Base-by-base conservation (phyloP, 2,329 filamentous ascomycete genomes). In the Coniosporium tulheliwenetii region DNA sequence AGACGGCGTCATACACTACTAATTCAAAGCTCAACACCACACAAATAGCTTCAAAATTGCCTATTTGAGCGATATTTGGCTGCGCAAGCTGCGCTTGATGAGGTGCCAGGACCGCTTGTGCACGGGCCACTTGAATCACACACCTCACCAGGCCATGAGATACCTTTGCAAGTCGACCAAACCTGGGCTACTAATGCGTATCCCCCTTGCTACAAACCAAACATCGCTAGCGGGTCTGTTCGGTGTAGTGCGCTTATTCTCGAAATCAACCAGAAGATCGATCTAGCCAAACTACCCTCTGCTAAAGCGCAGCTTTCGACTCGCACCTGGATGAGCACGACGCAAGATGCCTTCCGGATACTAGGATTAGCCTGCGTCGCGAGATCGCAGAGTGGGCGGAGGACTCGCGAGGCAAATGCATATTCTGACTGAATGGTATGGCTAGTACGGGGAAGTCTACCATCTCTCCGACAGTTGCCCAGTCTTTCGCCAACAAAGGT, bases 381-480 rank as follows among this genome's bases (percentile, higher is more conserved):
- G 35, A 48, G 0, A 54, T 58, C 26, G 15, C 19, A 19, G 36
- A 10, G 19, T 57, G 52, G 54, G 47, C 43, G 7, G 36, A 49
- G 2, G 38, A 39, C 12, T 30, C 36, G 30, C 31, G 45, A n/a
- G 40, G 45, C 15, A 48, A 47, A 33, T 37, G 39, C 29, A 52
- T 58, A 40, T 59, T 52, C 46, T 59, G 52, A 57, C 45, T 59
- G 3, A 49, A 41, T n/a, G 54, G 55, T 5, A 45, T 50, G 37
- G 54, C 55, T 3, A 56, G 57, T 13, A 56, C 48, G 10, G 54
- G 57, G 12, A 59, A 58, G 37, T 57, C 53, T 2, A 58, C 57
- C 0, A 49, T 58, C n/a, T 46, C 54, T 12, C 50, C 50, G 8
- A 55, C 56, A 0, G 39, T 60, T 0, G 55, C 53, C 4, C 16